Base-by-base conservation (phyloP, 2,329 filamentous ascomycete genomes). In the Microascus cirrosus region DNA sequence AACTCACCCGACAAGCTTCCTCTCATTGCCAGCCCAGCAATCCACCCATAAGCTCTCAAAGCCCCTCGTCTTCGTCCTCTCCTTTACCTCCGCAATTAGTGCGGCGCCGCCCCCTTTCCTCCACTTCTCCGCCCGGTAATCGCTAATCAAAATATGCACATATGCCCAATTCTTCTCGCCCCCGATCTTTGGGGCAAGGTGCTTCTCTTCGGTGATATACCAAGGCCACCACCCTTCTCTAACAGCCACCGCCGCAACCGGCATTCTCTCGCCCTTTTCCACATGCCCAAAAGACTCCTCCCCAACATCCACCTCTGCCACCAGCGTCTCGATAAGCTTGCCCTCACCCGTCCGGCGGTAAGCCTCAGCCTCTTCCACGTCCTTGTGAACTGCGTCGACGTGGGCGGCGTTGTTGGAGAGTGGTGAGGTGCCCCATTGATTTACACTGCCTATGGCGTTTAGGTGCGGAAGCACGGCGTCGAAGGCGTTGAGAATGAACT, bases 401-500 rank as follows among this genome's bases (percentile, higher is more conserved):
- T 67, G 67, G 15, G 60, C 63, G 25, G 65, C 53, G 36, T 61
- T 64, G 10, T 58, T 57, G 5, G 64, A 66, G 45, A 68, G 65
- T 22, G 60, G 67, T 59, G 61, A 54, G 20, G 60, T 54, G 8
- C 66, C 66, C 66, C 68, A 69, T 64, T 67, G 66, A n/a, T 54
- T 63, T 54, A 59, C 62, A 53, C 63, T 68, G 36, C 64, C 68
- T 20, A 63, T 59, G 13, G 64, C 63, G 42, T 54, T 61, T 53
- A 70, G 64, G 57, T 65, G 62, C 53, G 65, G 63, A 42, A 71
- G 53, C 10, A 62, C 64, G 11, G 65, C 68, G 60, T 68, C 64
- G 61, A 69, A 68, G 53, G 66, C 67, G 28, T 63, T 62, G 34
- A 66, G 58, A 50, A 70, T 66, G 63, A 68, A 68, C 35, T 63